phyloP scores from a whole-genome alignment of 129 eudicot species.

The Kitagawia praeruptora region DNA sequence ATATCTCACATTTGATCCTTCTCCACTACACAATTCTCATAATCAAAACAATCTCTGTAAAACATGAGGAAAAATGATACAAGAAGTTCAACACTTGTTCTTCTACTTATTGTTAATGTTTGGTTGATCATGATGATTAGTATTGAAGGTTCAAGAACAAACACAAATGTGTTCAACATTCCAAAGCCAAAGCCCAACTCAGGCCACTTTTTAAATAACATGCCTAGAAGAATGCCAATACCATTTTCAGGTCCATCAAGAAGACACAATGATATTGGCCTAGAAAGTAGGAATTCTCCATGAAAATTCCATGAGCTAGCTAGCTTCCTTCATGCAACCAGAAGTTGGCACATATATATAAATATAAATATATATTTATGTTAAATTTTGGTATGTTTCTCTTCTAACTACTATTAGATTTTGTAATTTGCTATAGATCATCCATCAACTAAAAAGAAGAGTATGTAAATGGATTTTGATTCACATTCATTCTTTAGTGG shows the following conservation, averaged over 20 bases:
- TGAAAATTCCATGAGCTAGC: slow-evolving; percentile 18
- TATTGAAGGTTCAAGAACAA: slow-evolving; percentile 31
- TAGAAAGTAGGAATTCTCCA: slow-evolving; percentile 42
- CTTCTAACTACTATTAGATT: not conserved
- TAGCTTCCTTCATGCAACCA: not conserved
- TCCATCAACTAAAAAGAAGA: not conserved
- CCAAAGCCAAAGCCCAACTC: slow-evolving; percentile 16
- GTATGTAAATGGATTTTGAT: slow-evolving; percentile 1
- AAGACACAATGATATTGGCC: slow-evolving; percentile 71
- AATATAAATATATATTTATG: not conserved
- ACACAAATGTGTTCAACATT: slow-evolving; percentile 28
- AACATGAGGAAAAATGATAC: slow-evolving; percentile 10
- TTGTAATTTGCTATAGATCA: not conserved
- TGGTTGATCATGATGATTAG: slow-evolving; percentile 15
- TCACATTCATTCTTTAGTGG: not conserved
- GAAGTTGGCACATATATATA: not conserved
- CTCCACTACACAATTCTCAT: not conserved
- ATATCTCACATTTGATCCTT: not conserved
- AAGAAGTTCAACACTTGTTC: not conserved
- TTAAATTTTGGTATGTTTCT: not conserved
- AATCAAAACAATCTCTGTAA: not conserved
- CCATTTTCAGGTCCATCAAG: slow-evolving; percentile 76
- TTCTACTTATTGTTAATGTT: not conserved
- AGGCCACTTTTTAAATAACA: slow-evolving; percentile 43
- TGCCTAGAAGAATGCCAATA: slow-evolving; percentile 59